A percentile compares a stretch with the other conserved stretches of the same genome.
These are phyloP conservation scores for Colletotrichum ledebouriae DNA, from an alignment of 2,329 filamentous ascomycete species.

Conservation along the genomic window DNA sequence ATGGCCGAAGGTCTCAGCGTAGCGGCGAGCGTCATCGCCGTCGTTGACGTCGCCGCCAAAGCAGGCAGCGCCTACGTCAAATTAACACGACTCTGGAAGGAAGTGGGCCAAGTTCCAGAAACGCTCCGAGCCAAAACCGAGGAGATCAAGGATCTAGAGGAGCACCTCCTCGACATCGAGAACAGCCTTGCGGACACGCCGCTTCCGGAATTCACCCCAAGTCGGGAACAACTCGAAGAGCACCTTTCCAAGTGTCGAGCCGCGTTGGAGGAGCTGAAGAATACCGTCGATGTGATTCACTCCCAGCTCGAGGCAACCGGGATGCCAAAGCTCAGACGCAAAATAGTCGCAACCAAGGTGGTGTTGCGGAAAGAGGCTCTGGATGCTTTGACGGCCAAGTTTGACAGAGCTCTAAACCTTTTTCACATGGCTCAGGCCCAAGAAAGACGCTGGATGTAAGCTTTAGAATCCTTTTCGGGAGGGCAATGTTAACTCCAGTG, in stretches of 20 bases:
- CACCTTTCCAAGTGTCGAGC: background rate
- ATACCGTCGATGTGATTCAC: background rate
- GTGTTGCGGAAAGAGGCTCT: background rate
- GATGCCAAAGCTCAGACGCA: background rate
- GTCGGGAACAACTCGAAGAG: background rate
- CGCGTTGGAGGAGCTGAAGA: background rate
- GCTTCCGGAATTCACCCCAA: background rate
- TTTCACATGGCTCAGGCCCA: background rate
- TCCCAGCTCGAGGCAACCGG: background rate
- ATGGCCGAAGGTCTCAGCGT: background rate
- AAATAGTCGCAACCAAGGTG: background rate
- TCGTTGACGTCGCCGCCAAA: background rate
- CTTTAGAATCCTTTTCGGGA: no score
- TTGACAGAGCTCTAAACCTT: background rate
- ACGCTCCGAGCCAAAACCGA: background rate
- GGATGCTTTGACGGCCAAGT: background rate
- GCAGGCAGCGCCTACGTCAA: slow-evolving; percentile 3
- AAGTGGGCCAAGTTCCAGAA: background rate
- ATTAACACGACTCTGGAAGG: background rate
- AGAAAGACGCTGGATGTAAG: background rate
- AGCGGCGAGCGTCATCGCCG: background rate
- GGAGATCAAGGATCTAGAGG: background rate
- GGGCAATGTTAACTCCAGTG: background rate
- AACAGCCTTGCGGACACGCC: background rate
- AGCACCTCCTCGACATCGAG: background rate